A percentile compares a stretch with the other conserved stretches of the same genome.
Evolutionary conservation across 306 rosid species (phyloP).

Genomic region (Prunus armeniaca): DNA sequence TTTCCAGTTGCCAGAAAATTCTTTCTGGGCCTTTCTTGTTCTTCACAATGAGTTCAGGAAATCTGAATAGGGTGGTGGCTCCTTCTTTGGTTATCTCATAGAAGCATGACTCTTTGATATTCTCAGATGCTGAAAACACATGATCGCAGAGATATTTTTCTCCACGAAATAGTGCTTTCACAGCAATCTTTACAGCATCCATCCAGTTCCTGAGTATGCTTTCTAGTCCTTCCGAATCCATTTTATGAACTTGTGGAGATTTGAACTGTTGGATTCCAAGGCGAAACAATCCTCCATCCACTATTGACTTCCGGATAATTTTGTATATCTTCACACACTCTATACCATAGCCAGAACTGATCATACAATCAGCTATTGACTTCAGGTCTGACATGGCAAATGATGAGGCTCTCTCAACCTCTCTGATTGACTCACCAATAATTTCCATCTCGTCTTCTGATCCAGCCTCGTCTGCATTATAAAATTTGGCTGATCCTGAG

Average conservation of each 20-base stretch:
- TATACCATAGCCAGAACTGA: conserved; percentile 46
- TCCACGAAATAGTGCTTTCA: conserved; percentile 39
- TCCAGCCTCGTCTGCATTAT: conserved; percentile 12
- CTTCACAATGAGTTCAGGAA: conserved; percentile 39
- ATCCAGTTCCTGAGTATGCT: conserved; percentile 37
- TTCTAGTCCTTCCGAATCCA: conserved; percentile 31
- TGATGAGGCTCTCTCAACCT: conserved; percentile 26
- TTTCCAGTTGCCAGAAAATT: conserved; percentile 38
- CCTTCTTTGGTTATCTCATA: conserved; percentile 40
- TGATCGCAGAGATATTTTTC: conserved; percentile 47
- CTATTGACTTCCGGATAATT: conserved; percentile 33
- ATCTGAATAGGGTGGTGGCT: conserved; percentile 38
- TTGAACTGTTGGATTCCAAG: conserved; percentile 40
- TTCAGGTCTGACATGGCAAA: conserved; percentile 39
- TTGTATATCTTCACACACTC: conserved; percentile 47
- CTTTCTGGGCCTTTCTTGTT: conserved; percentile 34
- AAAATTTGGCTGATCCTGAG: conserved; percentile 22
- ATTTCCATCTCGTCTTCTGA: conserved; percentile 24
- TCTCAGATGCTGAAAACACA: conserved; percentile 43
- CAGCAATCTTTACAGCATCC: conserved; percentile 29
- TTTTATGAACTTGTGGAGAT: conserved; percentile 34
- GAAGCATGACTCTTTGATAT: conserved; percentile 43
- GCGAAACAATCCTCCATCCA: conserved; percentile 44
- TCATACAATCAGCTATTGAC: conserved; percentile 61
- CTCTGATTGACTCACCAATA: conserved; percentile 16